These are phyloP conservation scores for Metarhizium robertsii DNA, from an alignment of 2,329 filamentous ascomycete species.

Conservation along the genomic window DNA sequence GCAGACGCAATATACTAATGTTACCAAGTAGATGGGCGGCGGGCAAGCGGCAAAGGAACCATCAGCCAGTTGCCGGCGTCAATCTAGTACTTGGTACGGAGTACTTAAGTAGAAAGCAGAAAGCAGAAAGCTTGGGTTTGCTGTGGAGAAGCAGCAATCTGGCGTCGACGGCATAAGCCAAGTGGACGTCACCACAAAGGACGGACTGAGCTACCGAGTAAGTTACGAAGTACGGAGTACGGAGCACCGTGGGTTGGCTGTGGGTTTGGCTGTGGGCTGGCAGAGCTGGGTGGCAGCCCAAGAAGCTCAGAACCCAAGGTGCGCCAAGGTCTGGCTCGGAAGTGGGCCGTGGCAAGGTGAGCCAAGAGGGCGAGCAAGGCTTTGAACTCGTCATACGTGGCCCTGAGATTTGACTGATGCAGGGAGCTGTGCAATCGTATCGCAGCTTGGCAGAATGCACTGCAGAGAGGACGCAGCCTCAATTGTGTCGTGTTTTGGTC, in stretches of 20 bases:
- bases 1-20: too few species aligned
- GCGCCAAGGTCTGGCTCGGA: not conserved
- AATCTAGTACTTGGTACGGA: not conserved
- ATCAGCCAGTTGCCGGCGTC: too few species aligned
- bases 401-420: too few species aligned
- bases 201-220: not conserved
- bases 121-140: not conserved
- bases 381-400: not conserved
- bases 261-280: too few species aligned
- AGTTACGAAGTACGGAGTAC: too few species aligned
- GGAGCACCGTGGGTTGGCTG: too few species aligned
- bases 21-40: too few species aligned
- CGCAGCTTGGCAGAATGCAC: not conserved
- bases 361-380: not conserved
- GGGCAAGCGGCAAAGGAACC: too few species aligned
- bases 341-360: not conserved
- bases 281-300: too few species aligned
- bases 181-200: not conserved
- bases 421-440: too few species aligned
- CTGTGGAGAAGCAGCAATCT: not conserved
- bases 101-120: not conserved
- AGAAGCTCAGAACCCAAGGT: not conserved
- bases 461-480: not conserved
- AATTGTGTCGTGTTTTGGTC: not conserved
- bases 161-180: not conserved